phyloP scores from a whole-genome alignment of 306 rosid genomes.

The Cicer pinnatifidum region DNA sequence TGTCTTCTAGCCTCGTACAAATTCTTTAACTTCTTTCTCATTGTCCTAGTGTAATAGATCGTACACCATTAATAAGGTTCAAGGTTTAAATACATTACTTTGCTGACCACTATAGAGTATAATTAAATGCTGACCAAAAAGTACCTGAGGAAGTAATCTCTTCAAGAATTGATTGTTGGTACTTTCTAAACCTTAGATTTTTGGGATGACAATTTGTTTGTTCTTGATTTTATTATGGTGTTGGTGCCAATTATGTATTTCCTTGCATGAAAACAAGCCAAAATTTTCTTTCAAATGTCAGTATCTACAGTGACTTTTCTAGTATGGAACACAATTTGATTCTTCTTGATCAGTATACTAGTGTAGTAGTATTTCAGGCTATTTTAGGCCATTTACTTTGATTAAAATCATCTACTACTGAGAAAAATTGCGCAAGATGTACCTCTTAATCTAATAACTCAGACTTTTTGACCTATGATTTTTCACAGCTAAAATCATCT shows the following conservation, averaged over 20 bases:
- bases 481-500: no score
- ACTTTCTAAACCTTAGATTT: conserved; percentile 35
- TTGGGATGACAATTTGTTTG: conserved; percentile 30
- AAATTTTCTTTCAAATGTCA: conserved; percentile 8
- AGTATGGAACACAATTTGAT: not conserved
- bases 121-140: conserved; percentile 20
- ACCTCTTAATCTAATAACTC: not conserved
- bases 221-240: conserved; percentile 33
- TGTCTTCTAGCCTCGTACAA: conserved; percentile 39
- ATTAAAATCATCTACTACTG: not conserved
- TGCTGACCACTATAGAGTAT: conserved; percentile 25
- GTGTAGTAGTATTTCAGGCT: not conserved
- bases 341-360: no score
- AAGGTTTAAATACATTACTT: conserved; percentile 28
- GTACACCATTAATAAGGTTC: conserved; percentile 33
- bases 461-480: not conserved
- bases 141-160: conserved; percentile 13
- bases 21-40: conserved; percentile 24
- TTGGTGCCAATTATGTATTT: conserved; percentile 23
- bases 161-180: conserved; percentile 36
- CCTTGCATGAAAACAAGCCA: conserved; percentile 20
- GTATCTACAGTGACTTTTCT: not conserved
- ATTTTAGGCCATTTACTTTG: not conserved
- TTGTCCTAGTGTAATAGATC: conserved; percentile 13
- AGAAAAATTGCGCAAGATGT: not conserved